Evolutionary conservation across 108 stramenopile genomes (phyloP), one percentile per base, ranked within the genome.

Genomic region (Discostella stelligeroides): DNA sequence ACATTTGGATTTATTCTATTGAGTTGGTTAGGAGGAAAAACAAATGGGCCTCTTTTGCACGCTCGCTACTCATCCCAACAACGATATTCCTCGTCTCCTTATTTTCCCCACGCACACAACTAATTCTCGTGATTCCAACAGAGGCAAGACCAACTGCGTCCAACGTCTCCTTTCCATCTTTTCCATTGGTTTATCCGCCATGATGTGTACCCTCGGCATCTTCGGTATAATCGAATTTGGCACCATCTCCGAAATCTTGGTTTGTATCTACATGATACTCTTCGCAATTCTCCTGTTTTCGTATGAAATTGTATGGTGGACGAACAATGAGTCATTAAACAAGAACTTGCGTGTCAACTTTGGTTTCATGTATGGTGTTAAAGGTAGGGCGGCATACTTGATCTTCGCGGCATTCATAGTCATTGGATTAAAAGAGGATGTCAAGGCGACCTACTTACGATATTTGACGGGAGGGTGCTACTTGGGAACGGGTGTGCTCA

Each of bases 301-400:
- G 34, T 95, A 95, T 63, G 94, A 95, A 75, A 48, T 91, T 4
- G 84, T 89, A 77, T 95, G 91, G 91, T 95, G 94, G 94, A 84
- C 72, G 18, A 79, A 81, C 13, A 57, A 87, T 25, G 80, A 79
- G 23, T 41, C 41, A 7, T 49, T 95, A 17, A 92, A 91, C 72
- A 89, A 86, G 37, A 75, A 60, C 21, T 61, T 92, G 53, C 79
- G 91, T 45, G 91, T 80, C 64, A 95, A 95, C 60, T 95, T 95
- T 82, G 94, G 94, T 9, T 95, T 95, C 77, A 68, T 95, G 80
- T 95, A 92, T 65, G 91, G 91, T 10, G 63, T 95, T 15, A 80
- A 83, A 48, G 91, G 91, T 54, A 89, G 91, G 68, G 89, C 88
- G 37, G 55, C 85, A 4, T 95, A 87, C 63, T 50, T 95, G 67